A percentile compares a stretch with the other conserved stretches of the same genome.
Conservation (phyloP, 140 eudicot species). For the Flaveria floridana region DNA sequence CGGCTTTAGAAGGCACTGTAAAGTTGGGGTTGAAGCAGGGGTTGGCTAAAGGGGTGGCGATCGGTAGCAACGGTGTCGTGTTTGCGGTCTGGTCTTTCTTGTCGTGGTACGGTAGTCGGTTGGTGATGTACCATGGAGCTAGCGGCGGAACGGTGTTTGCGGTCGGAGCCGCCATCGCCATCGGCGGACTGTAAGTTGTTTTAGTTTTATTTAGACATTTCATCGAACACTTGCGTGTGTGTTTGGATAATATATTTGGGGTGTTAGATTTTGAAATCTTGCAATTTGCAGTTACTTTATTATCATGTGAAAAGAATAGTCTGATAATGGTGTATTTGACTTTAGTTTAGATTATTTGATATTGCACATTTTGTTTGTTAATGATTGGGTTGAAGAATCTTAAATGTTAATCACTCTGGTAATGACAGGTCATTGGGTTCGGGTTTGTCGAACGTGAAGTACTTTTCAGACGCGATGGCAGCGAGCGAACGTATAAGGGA, state of each 20-base stretch:
- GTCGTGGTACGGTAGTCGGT: conserved; percentile 66
- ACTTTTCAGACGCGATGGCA: conserved; percentile 55
- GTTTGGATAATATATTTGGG: background rate
- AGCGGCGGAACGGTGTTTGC: conserved; percentile 72
- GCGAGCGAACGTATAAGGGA: conserved; percentile 59
- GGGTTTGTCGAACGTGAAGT: conserved; percentile 40
- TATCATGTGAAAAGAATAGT: background rate
- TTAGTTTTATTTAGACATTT: conserved; percentile 7
- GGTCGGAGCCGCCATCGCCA: conserved; percentile 61
- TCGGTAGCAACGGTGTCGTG: conserved; percentile 56
- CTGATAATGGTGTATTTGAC: conserved; percentile 2
- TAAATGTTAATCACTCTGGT: background rate
- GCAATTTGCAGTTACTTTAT: background rate
- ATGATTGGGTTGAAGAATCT: background rate
- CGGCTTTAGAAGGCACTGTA: conserved; percentile 55
- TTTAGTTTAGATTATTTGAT: background rate
- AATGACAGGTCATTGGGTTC: conserved; percentile 52
- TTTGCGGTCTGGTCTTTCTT: conserved; percentile 60
- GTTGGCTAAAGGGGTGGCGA: conserved; percentile 63
- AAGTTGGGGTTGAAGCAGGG: conserved; percentile 65
- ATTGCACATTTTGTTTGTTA: background rate
- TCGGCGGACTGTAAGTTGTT: conserved; percentile 66
- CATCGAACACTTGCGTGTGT: conserved; percentile 6
- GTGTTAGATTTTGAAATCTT: background rate
- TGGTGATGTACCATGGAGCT: conserved; percentile 81